phyloP scores from a whole-genome alignment of 2,329 filamentous ascomycete species.

The Alternaria longipes region DNA sequence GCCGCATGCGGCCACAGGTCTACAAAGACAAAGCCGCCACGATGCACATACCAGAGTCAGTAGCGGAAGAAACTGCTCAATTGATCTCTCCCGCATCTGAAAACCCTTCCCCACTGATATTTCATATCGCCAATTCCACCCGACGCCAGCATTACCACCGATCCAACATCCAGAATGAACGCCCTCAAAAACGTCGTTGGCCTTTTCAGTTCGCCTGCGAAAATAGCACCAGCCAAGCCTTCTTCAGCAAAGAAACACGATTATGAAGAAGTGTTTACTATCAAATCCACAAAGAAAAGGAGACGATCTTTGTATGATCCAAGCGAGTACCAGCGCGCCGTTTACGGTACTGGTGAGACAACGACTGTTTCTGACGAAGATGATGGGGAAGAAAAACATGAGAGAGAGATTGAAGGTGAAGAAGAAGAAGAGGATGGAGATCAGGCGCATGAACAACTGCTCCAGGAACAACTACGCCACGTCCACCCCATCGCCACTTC shows the following conservation, averaged over 20 bases:
- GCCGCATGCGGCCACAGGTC: conserved; percentile 16
- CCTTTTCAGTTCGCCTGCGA: background rate
- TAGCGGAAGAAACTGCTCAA: background rate
- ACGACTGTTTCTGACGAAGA: background rate
- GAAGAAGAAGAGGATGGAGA: background rate
- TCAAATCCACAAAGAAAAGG: background rate
- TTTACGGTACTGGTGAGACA: background rate
- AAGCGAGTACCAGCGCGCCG: background rate
- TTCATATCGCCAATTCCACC: too few species aligned
- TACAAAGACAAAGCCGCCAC: conserved; percentile 19
- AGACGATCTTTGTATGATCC: background rate
- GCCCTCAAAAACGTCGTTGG: background rate
- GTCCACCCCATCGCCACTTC: background rate
- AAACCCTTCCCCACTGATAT: too few species aligned
- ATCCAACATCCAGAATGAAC: background rate
- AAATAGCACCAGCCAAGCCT: background rate
- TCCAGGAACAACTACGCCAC: background rate
- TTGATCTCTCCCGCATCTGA: background rate
- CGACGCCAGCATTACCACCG: background rate
- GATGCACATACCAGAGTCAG: conserved; percentile 12
- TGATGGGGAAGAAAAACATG: background rate
- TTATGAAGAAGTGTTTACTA: too few species aligned
- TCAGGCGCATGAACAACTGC: background rate
- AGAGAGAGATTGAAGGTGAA: background rate
- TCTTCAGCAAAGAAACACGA: background rate